A percentile compares a stretch with the other conserved stretches of the same genome.
Evolutionary conservation across 257 asterid genomes (phyloP).

Genomic region (Forsythia suspensa): DNA sequence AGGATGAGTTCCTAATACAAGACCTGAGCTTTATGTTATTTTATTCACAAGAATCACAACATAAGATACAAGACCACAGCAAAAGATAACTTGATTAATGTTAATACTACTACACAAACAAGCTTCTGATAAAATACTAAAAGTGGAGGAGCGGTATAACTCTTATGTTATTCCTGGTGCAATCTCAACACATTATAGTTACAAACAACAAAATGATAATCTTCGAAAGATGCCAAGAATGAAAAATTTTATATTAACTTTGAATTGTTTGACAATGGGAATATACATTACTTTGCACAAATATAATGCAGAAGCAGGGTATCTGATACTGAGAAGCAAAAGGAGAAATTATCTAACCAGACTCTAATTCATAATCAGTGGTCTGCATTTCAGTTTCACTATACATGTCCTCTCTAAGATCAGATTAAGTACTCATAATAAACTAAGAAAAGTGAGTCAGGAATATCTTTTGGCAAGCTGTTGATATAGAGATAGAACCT

Average conservation of each 20-base stretch:
- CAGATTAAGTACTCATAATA: slow-evolving; percentile 58
- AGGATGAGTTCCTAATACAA: background rate
- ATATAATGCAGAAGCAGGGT: background rate
- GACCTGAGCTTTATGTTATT: background rate
- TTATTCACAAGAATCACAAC: background rate
- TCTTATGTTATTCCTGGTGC: background rate
- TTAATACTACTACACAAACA: background rate
- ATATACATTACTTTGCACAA: slow-evolving; percentile 26
- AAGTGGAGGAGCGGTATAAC: background rate
- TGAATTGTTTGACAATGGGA: slow-evolving; percentile 15
- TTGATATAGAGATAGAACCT: slow-evolving; percentile 54
- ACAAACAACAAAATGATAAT: background rate
- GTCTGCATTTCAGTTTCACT: slow-evolving; percentile 17
- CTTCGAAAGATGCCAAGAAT: background rate
- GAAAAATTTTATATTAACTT: slow-evolving; percentile 6
- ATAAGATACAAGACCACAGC: background rate
- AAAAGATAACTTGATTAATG: background rate
- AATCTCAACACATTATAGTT: background rate
- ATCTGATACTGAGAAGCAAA: background rate
- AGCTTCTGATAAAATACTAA: background rate
- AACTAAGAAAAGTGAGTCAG: slow-evolving; percentile 54
- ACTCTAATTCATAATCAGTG: slow-evolving; percentile 19
- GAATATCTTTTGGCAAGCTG: slow-evolving; percentile 56
- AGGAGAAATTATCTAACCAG: slow-evolving; percentile 3
- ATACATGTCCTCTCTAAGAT: slow-evolving; percentile 1